A percentile compares a stretch with the other conserved stretches of the same genome.
phyloP scores from a whole-genome alignment of 768 basidiomycete species.

The Chlorophyllum brunneum region DNA sequence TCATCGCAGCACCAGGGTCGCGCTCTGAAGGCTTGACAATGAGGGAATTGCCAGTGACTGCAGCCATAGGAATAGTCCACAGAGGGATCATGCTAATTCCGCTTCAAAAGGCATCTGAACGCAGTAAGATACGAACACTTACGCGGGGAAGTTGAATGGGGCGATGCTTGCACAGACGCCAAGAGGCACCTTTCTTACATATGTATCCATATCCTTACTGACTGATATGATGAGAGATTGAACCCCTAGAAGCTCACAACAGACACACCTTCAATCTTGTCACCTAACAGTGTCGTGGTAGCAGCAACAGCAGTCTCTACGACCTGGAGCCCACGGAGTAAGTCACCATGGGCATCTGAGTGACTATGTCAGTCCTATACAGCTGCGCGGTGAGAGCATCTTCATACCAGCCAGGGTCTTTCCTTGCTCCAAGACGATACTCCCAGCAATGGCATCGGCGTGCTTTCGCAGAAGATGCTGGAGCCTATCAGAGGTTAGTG shows the following conservation, averaged over 20 bases:
- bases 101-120: background rate
- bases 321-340: conserved; percentile 89
- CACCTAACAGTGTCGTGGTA: conserved; percentile 82
- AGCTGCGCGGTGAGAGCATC: background rate
- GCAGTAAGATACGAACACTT: conserved; percentile 23
- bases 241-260: conserved; percentile 12
- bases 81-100: conserved; percentile 83
- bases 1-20: conserved; percentile 96
- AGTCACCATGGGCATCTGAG: conserved; percentile 90
- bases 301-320: conserved; percentile 78
- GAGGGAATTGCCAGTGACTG: conserved; percentile 89
- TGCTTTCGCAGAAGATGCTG: conserved; percentile 85
- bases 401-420: conserved; percentile 79
- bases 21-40: conserved; percentile 95
- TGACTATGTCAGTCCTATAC: background rate
- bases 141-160: conserved; percentile 92
- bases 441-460: conserved; percentile 79
- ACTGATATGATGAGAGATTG: conserved; percentile 37
- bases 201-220: conserved; percentile 95
- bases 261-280: conserved; percentile 81
- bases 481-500: conserved; percentile 49
- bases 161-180: conserved; percentile 86
- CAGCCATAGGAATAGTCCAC: conserved; percentile 91
- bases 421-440: conserved; percentile 93
- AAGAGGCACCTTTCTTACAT: conserved; percentile 76